phyloP scores from a whole-genome alignment of 108 stramenopile genomes.

The Stephanodiscus minutulus region DNA sequence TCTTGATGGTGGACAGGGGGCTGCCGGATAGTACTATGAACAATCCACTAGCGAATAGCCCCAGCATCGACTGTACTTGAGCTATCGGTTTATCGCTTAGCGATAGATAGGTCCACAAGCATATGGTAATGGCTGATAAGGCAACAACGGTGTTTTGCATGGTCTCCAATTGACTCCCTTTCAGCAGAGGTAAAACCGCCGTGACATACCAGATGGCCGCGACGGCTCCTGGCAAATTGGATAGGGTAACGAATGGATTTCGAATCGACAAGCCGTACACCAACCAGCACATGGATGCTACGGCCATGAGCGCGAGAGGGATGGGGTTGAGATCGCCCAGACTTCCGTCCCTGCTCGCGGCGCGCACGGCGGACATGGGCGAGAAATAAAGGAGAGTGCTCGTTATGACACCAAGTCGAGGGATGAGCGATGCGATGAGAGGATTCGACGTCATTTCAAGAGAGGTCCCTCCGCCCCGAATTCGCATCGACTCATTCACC shows the following conservation, averaged over 20 bases:
- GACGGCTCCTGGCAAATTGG: conserved; percentile 52
- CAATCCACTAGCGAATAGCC: conserved; percentile 48
- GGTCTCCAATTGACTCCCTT: conserved; percentile 20
- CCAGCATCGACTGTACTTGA: conserved; percentile 37
- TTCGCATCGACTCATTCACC: neutral
- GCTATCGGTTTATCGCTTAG: conserved; percentile 37
- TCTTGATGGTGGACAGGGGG: conserved; percentile 52
- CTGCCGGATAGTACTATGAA: conserved; percentile 53
- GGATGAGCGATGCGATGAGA: conserved; percentile 33
- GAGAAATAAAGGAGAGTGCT: conserved; percentile 53
- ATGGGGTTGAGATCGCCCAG: conserved; percentile 52
- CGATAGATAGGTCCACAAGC: conserved; percentile 54
- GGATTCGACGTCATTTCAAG: conserved; percentile 20
- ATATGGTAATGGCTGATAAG: conserved; percentile 36
- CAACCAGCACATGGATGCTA: conserved; percentile 52
- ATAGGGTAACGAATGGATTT: conserved; percentile 53
- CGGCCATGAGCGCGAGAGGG: conserved; percentile 57
- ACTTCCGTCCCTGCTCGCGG: conserved; percentile 20
- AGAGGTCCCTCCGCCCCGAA: conserved; percentile 20
- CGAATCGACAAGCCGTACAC: conserved; percentile 50
- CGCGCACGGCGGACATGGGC: conserved; percentile 43
- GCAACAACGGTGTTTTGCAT: conserved; percentile 42
- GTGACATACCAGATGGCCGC: conserved; percentile 51
- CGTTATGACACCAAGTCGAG: conserved; percentile 52
- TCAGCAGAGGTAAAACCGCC: conserved; percentile 28